Conservation (phyloP, 306 rosid species). For the Mucuna pruriens region DNA sequence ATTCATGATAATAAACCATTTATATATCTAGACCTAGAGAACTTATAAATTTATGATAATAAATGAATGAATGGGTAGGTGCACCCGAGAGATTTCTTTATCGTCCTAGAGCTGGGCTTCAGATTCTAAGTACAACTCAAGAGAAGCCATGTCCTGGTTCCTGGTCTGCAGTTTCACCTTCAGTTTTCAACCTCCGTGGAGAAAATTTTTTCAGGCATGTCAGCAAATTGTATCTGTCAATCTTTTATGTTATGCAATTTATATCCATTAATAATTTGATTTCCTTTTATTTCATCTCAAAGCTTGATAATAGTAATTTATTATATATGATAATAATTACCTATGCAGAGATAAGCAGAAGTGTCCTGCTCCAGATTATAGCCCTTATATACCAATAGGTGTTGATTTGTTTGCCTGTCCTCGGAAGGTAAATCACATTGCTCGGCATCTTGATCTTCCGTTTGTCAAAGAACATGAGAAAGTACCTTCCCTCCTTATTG, state of each 20-base stretch:
- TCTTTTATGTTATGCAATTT: neutral
- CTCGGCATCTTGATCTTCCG: slow-evolving; percentile 78
- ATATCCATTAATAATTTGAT: neutral
- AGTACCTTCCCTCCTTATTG: slow-evolving; percentile 70
- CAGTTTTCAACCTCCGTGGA: slow-evolving; percentile 72
- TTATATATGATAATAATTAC: neutral
- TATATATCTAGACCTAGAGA: neutral
- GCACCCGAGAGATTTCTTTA: neutral
- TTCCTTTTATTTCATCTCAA: neutral
- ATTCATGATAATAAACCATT: neutral
- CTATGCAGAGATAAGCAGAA: slow-evolving; percentile 68
- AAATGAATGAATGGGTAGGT: slow-evolving; percentile 15
- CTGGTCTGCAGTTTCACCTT: slow-evolving; percentile 71
- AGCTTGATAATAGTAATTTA: neutral
- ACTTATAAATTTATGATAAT: neutral
- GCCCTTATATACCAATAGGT: slow-evolving; percentile 71
- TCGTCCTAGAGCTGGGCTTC: slow-evolving; percentile 16
- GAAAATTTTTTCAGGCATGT: slow-evolving; percentile 68
- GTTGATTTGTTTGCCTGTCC: slow-evolving; percentile 69
- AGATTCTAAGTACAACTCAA: neutral
- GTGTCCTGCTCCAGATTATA: slow-evolving; percentile 59
- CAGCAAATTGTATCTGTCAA: neutral
- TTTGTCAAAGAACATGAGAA: slow-evolving; percentile 53
- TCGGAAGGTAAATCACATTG: slow-evolving; percentile 70
- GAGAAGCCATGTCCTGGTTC: slow-evolving; percentile 20